Conservation (phyloP, 1,139 yeast genomes). For the Taphrina confusa region DNA sequence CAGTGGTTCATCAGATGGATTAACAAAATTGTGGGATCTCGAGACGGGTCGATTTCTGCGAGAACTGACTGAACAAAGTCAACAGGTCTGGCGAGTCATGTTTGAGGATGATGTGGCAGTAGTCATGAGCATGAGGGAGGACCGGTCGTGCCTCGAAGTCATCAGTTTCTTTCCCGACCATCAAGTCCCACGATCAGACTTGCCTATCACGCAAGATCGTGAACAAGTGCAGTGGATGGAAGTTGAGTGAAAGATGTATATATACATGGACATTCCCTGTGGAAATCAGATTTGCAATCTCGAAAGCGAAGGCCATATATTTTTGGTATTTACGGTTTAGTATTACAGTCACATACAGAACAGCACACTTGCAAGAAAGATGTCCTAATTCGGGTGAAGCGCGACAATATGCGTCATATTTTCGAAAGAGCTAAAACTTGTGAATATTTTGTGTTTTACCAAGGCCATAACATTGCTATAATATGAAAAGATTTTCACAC, state of each 20-base stretch:
- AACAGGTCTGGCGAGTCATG: constrained; percentile 52
- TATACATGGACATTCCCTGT: no score
- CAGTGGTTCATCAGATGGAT: constrained; percentile 77
- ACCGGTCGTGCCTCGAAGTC: constrained; percentile 29
- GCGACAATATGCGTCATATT: no score
- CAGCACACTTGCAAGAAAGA: no score
- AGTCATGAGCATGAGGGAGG: constrained; percentile 40
- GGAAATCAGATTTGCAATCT: no score
- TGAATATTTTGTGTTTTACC: no score
- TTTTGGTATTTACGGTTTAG: no score
- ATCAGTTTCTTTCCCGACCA: constrained; percentile 27
- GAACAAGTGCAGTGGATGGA: constrained; percentile 8
- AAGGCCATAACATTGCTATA: no score
- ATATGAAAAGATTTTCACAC: no score
- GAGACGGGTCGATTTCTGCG: constrained; percentile 61
- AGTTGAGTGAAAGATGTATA: neutral
- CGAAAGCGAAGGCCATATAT: no score
- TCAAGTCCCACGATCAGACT: constrained; percentile 8
- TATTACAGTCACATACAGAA: no score
- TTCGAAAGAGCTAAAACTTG: no score
- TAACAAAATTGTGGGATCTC: constrained; percentile 82
- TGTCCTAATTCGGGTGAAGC: no score
- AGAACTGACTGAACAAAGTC: constrained; percentile 47
- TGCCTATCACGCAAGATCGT: neutral
- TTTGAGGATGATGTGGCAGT: constrained; percentile 50